A percentile compares a stretch with the other conserved stretches of the same genome.
phyloP scores from a whole-genome alignment of 106 monocot species.

The Dactylorhiza incarnata region DNA sequence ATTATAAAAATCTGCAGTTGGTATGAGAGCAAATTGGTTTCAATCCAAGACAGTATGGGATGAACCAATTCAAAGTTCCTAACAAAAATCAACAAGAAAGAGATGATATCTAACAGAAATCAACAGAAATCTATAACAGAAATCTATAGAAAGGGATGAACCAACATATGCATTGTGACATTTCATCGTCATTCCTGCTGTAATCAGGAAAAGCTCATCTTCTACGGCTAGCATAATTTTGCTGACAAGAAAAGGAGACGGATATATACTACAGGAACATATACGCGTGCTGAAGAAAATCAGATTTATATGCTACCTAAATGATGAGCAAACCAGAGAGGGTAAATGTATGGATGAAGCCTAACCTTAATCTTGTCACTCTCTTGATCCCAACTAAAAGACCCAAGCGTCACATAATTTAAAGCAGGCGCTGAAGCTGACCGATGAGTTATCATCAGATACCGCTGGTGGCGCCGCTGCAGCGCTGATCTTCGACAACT shows the following conservation, averaged over 20 bases:
- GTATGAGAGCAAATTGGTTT: too few relatives aligned
- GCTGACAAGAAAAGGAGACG: too few relatives aligned
- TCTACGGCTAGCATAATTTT: too few relatives aligned
- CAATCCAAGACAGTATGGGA: too few relatives aligned
- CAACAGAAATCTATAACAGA: too few relatives aligned
- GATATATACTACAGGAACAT: background rate
- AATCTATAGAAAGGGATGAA: too few relatives aligned
- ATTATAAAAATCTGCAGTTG: too few relatives aligned
- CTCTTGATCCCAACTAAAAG: constrained; percentile 97
- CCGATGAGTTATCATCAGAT: constrained; percentile 6
- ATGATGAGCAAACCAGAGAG: background rate
- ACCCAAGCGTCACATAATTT: constrained; percentile 55
- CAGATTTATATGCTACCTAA: background rate
- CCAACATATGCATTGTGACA: background rate
- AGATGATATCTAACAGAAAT: too few relatives aligned
- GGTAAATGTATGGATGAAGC: background rate
- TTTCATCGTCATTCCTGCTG: too few relatives aligned
- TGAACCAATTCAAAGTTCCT: too few relatives aligned
- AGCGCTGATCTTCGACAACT: constrained; percentile 38
- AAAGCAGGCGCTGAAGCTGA: constrained; percentile 6
- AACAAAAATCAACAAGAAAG: too few relatives aligned
- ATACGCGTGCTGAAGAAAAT: background rate
- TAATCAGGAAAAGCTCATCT: too few relatives aligned
- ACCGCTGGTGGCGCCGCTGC: constrained; percentile 4
- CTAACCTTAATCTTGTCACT: constrained; percentile 79